phyloP scores from a whole-genome alignment of 2,329 filamentous ascomycete genomes.

The Cyphellophora europaea region DNA sequence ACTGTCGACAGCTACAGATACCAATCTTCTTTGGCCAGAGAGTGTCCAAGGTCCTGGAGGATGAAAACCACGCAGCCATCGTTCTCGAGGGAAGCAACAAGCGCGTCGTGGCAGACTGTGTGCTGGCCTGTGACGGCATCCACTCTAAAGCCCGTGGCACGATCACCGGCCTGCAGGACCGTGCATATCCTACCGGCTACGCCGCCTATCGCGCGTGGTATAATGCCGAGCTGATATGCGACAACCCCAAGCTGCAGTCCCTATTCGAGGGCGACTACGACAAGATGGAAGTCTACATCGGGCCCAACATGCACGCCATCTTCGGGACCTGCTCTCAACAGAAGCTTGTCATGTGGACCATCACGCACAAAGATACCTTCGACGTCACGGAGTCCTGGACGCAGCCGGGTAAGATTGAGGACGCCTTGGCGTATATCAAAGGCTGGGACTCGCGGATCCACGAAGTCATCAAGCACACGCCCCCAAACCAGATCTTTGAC shows the following conservation, averaged over 20 bases:
- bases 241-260: too few relatives aligned
- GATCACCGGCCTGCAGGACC: constrained; percentile 27
- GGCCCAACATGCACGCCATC: constrained; percentile 5
- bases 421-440: constrained; percentile 40
- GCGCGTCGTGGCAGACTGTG: neutral
- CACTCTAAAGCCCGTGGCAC: constrained; percentile 42
- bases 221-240: constrained; percentile 24
- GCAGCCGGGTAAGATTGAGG: constrained; percentile 41
- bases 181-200: constrained; percentile 22
- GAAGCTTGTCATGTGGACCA: too few relatives aligned
- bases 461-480: constrained; percentile 33
- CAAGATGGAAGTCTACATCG: too few relatives aligned
- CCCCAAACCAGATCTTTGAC: constrained; percentile 18
- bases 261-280: constrained; percentile 3
- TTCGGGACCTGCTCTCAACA: too few relatives aligned
- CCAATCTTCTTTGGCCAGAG: constrained; percentile 19
- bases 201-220: constrained; percentile 19
- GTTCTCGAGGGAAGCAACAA: too few relatives aligned
- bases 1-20: constrained; percentile 14
- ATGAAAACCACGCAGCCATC: too few relatives aligned
- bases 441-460: constrained; percentile 42
- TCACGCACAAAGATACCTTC: too few relatives aligned
- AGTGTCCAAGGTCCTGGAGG: constrained; percentile 20
- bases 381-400: too few relatives aligned
- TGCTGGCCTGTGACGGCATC: constrained; percentile 47